Conservation (phyloP, 108 stramenopile genomes). For the Skeletonema menzelii region DNA sequence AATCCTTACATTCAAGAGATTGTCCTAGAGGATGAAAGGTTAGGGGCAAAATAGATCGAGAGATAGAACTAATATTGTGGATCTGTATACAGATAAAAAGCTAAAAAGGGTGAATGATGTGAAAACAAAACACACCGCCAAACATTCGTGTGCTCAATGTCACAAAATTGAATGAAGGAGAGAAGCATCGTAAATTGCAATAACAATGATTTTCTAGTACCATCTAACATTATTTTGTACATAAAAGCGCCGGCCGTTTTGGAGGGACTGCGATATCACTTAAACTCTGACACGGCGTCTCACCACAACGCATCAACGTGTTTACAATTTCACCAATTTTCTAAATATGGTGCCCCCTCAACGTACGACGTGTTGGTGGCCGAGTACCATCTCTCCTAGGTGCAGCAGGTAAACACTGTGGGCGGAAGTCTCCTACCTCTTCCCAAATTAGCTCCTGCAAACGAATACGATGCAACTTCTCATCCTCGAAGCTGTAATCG, state of each 20-base stretch:
- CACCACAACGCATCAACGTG: not conserved
- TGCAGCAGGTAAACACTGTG: constrained; percentile 74
- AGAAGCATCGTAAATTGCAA: not conserved
- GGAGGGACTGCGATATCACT: not conserved
- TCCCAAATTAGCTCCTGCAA: constrained; percentile 90
- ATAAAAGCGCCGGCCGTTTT: not conserved
- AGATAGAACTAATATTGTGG: no score
- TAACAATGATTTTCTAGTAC: not conserved
- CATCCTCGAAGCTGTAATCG: constrained; percentile 88
- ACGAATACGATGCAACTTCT: constrained; percentile 74
- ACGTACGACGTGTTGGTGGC: constrained; percentile 41
- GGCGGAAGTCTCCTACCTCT: constrained; percentile 87
- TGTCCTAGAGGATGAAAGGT: constrained; percentile 14
- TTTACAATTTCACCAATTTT: not conserved
- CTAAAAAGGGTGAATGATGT: not conserved
- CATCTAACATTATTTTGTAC: not conserved
- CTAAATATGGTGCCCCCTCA: constrained; percentile 38
- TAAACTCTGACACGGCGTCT: not conserved
- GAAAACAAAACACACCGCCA: not conserved
- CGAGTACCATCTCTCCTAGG: constrained; percentile 49
- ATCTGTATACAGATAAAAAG: not conserved
- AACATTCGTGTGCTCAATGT: not conserved
- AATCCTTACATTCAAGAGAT: constrained; percentile 81
- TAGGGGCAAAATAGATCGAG: not conserved
- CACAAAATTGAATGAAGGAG: not conserved